Percentiles rank a stretch among this genome's conserved stretches.
These are phyloP conservation scores for Tetrapisispora namnaoensis DNA, from an alignment of 805 yeast genomes.

Conservation along the genomic window DNA sequence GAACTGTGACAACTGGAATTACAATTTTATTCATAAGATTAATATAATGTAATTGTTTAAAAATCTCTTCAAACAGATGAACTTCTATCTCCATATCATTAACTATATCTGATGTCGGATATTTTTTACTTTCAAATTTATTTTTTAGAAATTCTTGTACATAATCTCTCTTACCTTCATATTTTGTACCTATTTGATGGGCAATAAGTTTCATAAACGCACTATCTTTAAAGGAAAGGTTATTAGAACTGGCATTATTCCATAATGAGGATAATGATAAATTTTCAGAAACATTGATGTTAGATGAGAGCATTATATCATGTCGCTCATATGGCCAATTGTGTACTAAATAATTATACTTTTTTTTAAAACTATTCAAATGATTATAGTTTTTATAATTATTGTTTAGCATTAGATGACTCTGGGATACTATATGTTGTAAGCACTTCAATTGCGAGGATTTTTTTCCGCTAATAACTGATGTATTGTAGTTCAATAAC, in stretches of 20 bases:
- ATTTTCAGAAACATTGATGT: not conserved
- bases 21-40: not conserved
- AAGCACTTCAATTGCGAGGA: not conserved
- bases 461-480: not conserved
- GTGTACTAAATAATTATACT: not conserved
- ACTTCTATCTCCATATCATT: not conserved
- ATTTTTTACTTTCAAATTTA: too few relatives aligned
- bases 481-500: not conserved
- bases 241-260: not conserved
- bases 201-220: not conserved
- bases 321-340: constrained; percentile 6
- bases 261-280: not conserved
- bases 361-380: not conserved
- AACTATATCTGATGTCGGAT: not conserved
- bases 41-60: constrained; percentile 1
- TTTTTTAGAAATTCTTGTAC: not conserved
- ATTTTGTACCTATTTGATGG: not conserved
- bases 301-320: not conserved
- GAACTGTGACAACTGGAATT: not conserved
- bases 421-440: not conserved
- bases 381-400: constrained; percentile 1
- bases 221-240: not conserved
- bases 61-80: not conserved
- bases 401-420: constrained; percentile 2
- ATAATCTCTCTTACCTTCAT: not conserved